A percentile compares a stretch with the other conserved stretches of the same genome.
These are phyloP conservation scores for Lycium barbarum DNA, from an alignment of 257 asterid species.

Conservation along the genomic window DNA sequence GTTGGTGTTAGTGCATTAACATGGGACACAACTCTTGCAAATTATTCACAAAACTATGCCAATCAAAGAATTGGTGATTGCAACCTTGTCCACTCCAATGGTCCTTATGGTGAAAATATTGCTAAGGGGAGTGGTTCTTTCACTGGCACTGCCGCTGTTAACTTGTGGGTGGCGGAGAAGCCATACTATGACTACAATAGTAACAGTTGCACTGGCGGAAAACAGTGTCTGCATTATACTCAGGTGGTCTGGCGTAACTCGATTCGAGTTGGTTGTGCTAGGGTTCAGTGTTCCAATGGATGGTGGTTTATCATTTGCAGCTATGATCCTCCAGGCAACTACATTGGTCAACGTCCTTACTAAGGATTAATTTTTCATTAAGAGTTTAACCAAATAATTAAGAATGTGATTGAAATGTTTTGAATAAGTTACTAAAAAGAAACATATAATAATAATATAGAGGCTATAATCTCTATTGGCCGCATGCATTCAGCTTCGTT, in stretches of 20 bases:
- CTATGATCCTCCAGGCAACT: constrained; percentile 44
- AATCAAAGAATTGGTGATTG: constrained; percentile 35
- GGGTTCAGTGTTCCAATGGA: constrained; percentile 38
- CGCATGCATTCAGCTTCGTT: no score
- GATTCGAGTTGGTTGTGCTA: constrained; percentile 44
- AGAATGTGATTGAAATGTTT: neutral
- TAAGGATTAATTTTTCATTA: neutral
- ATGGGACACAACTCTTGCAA: constrained; percentile 33
- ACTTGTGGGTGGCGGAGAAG: constrained; percentile 41
- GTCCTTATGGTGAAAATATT: constrained; percentile 45
- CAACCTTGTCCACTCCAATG: constrained; percentile 36
- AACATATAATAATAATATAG: no score
- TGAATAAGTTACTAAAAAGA: neutral
- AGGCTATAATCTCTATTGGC: no score
- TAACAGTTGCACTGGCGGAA: constrained; percentile 37
- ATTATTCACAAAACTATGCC: constrained; percentile 35
- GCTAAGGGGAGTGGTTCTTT: constrained; percentile 30
- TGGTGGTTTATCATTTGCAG: constrained; percentile 41
- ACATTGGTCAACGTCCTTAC: constrained; percentile 40
- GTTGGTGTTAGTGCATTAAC: constrained; percentile 38
- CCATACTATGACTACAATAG: constrained; percentile 7
- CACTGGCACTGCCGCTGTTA: constrained; percentile 29
- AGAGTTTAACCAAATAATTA: neutral
- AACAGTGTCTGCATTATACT: constrained; percentile 46
- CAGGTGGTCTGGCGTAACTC: constrained; percentile 49